phyloP scores from a whole-genome alignment of 2,329 filamentous ascomycete genomes.

The Beauveria scarabaeidicola region DNA sequence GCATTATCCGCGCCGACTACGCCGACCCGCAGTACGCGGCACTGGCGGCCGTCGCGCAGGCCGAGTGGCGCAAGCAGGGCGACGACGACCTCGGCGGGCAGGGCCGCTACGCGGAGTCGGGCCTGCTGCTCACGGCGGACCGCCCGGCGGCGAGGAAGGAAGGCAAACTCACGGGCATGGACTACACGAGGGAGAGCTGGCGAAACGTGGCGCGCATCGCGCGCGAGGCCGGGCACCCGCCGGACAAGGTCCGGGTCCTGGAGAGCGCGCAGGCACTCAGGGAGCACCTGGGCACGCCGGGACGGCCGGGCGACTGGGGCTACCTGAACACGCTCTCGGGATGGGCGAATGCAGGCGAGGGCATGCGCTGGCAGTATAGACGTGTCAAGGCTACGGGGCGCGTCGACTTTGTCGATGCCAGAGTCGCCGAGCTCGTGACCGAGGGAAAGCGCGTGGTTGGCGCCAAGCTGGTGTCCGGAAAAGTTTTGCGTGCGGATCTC shows the following conservation, averaged over 20 bases:
- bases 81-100: conserved; percentile 49
- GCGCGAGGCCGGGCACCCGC: conserved; percentile 26
- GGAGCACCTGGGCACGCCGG: conserved; percentile 36
- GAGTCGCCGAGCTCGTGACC: conserved; percentile 34
- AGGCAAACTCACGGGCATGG: conserved; percentile 37
- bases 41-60: conserved; percentile 63
- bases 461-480: conserved; percentile 30
- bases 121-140: conserved; percentile 56
- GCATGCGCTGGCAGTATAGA: conserved; percentile 55
- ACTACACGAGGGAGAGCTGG: conserved; percentile 53
- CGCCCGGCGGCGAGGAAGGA: conserved; percentile 22
- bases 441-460: conserved; percentile 42
- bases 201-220: conserved; percentile 50
- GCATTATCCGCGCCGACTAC: conserved; percentile 68
- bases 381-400: conserved; percentile 46
- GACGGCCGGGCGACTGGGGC: conserved; percentile 52
- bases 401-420: conserved; percentile 46
- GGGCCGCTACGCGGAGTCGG: conserved; percentile 62
- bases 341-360: conserved; percentile 70
- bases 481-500: conserved; percentile 52
- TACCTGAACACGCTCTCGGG: conserved; percentile 69
- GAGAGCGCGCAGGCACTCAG: conserved; percentile 36
- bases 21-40: conserved; percentile 67
- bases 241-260: conserved; percentile 36
- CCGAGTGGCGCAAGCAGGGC: conserved; percentile 55